These are phyloP conservation scores for Penicillium coffeae DNA, from an alignment of 495 filamentous ascomycete species.

Conservation along the genomic window DNA sequence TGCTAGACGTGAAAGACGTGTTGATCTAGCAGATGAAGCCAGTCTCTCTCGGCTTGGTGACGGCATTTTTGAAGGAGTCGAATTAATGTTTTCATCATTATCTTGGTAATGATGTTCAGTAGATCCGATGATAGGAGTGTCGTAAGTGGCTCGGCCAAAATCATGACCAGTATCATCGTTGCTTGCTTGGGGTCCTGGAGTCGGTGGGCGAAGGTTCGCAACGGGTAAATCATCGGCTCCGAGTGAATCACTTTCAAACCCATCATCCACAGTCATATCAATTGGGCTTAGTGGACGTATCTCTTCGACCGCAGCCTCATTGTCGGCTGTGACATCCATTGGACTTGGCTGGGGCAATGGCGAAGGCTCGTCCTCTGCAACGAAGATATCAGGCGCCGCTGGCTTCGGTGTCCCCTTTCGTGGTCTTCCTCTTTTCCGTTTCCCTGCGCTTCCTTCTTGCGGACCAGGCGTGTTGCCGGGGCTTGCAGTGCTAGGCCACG, in stretches of 20 bases:
- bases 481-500: conserved; percentile 26
- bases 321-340: conserved; percentile 19
- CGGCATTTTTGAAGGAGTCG: conserved; percentile 42
- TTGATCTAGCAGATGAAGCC: conserved; percentile 28
- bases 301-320: conserved; percentile 11
- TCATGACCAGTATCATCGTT: conserved; percentile 5
- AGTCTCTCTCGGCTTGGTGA: conserved; percentile 29
- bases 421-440: conserved; percentile 36
- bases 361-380: conserved; percentile 15
- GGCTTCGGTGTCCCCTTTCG: conserved; percentile 33
- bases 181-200: conserved; percentile 1
- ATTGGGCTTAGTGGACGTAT: conserved; percentile 23
- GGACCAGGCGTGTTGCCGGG: conserved; percentile 32
- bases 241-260: conserved; percentile 23
- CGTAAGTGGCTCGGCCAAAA: conserved; percentile 23
- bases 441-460: conserved; percentile 17
- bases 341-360: conserved; percentile 17
- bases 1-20: conserved; percentile 27
- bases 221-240: conserved; percentile 24
- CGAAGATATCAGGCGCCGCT: conserved; percentile 5
- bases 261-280: conserved; percentile 23
- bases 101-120: conserved; percentile 29
- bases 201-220: conserved; percentile 17
- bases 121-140: conserved; percentile 29
- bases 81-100: conserved; percentile 31